These are phyloP conservation scores for Aspergillus saccharolyticus DNA, from an alignment of 495 filamentous ascomycete species.

Conservation along the genomic window DNA sequence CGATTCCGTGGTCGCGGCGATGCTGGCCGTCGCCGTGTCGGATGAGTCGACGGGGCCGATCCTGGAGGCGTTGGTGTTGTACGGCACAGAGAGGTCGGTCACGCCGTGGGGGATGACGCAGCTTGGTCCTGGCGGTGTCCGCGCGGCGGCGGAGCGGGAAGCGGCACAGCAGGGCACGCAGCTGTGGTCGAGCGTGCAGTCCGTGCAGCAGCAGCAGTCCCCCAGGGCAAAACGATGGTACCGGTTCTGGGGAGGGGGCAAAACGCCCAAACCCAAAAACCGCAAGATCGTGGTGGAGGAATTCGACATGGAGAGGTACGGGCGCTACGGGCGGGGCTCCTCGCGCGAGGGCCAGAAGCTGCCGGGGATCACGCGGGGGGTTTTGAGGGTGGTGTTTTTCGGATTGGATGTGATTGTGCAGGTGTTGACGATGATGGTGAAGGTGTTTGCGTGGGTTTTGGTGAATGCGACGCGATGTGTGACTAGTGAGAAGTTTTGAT, in stretches of 20 bases:
- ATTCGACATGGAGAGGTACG: slow-evolving; percentile 45
- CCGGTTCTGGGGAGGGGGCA: slow-evolving; percentile 17
- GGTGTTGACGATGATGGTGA: slow-evolving; percentile 31
- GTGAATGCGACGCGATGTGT: slow-evolving; percentile 33
- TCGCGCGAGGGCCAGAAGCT: slow-evolving; percentile 36
- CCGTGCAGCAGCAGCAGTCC: slow-evolving; percentile 12
- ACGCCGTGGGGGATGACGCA: too few relatives aligned
- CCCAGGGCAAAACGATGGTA: slow-evolving; percentile 8
- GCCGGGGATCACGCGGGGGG: slow-evolving; percentile 29
- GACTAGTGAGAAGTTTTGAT: slow-evolving; percentile 39
- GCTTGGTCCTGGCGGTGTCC: too few relatives aligned
- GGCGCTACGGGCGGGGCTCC: slow-evolving; percentile 31
- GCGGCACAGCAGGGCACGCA: slow-evolving; percentile 32
- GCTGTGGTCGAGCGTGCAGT: slow-evolving; percentile 30
- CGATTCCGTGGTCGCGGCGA: slow-evolving; percentile 65
- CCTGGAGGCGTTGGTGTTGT: slow-evolving; percentile 32
- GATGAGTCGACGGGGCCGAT: slow-evolving; percentile 47
- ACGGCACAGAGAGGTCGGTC: slow-evolving; percentile 7
- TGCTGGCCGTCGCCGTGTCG: slow-evolving; percentile 62
- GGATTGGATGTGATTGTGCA: slow-evolving; percentile 35
- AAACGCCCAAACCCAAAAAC: slow-evolving; percentile 10
- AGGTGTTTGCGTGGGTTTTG: slow-evolving; percentile 38
- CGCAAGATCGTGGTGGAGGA: slow-evolving; percentile 36
- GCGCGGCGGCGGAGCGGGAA: slow-evolving; percentile 41
- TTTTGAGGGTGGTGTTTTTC: slow-evolving; percentile 36